Percentiles rank a stretch among this genome's conserved stretches.
phyloP scores from a whole-genome alignment of 2,329 filamentous ascomycete genomes.

The Verticillium longisporum region DNA sequence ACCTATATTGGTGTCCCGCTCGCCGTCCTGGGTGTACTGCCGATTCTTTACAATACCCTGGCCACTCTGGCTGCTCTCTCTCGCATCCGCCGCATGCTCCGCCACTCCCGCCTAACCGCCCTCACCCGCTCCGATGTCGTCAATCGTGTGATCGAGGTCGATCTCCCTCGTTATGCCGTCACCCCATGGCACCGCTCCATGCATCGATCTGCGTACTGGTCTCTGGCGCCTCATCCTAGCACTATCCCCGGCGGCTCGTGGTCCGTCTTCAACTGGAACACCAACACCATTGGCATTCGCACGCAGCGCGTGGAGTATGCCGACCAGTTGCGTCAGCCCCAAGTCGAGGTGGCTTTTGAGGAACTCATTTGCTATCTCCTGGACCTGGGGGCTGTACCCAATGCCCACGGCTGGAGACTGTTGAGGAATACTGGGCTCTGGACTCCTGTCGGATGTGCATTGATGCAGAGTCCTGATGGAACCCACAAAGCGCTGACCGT shows the following conservation, averaged over 20 bases:
- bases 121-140: slow-evolving; percentile 58
- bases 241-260: slow-evolving; percentile 54
- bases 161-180: slow-evolving; percentile 58
- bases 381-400: slow-evolving; percentile 56
- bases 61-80: slow-evolving; percentile 53
- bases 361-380: slow-evolving; percentile 55
- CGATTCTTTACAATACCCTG: slow-evolving; percentile 60
- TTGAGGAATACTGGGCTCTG: slow-evolving; percentile 51
- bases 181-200: slow-evolving; percentile 50
- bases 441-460: slow-evolving; percentile 51
- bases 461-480: slow-evolving; percentile 47
- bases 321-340: slow-evolving; percentile 45
- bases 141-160: slow-evolving; percentile 60
- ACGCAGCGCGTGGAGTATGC: slow-evolving; percentile 58
- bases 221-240: slow-evolving; percentile 41
- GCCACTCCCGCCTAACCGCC: slow-evolving; percentile 48
- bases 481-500: slow-evolving; percentile 43
- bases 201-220: slow-evolving; percentile 51
- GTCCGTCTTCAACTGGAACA: slow-evolving; percentile 61
- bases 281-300: slow-evolving; percentile 54
- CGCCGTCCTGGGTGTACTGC: slow-evolving; percentile 52
- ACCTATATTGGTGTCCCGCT: slow-evolving; percentile 32
- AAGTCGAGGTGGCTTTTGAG: slow-evolving; percentile 48
- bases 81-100: slow-evolving; percentile 52
- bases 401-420: slow-evolving; percentile 51